Evolutionary conservation across 176 grass and related monocot species (phyloP), one percentile per base, ranked within the genome.

Genomic region (Phoenix roebelenii): DNA sequence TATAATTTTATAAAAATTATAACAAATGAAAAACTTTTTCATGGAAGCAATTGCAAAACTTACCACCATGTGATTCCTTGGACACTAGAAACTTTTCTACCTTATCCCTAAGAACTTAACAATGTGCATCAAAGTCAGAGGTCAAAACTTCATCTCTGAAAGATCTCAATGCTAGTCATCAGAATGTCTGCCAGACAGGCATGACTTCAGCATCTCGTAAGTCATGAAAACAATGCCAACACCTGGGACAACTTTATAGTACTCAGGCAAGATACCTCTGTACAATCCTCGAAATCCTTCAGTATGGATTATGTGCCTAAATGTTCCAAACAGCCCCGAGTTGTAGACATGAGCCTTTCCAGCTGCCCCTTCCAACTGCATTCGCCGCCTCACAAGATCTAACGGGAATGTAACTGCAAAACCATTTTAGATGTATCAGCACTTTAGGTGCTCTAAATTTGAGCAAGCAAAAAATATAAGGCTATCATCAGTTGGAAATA

Each of bases 171-270:
- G 35, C 77, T 85, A 89, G 50, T 78, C 74, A 58, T 82, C 67
- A 23, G 70, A 58, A 62, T 72, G 59, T 54, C 39, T 25, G 66
- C 35, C 52, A 5, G 81, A 72, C 53, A 97, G 76, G 65, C 79
- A 72, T 50, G 75, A 81, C 69, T 97, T 91, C 17, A 97, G 72
- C 3, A 64, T 69, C 74, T 97, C 87, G 0, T 88, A 97, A 29
- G 92, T 97, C 92, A 97, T 91, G 80, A 97, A 96, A 67, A 88
- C 67, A 56, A 97, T 85, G 51, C 92, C 92, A 7, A 97, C 83
- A 5, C 92, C 86, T 1, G 92, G 92, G 55, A 97, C 83, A 14
- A 97, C 92, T 68, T 97, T 97, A 68, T 80, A 91, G 81, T 97
- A 97, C 67, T 97, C 92, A 0, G 87, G 92, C 74, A 91, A 74